Evolutionary conservation across 2,329 filamentous ascomycete species (phyloP).

Genomic region (Diaporthe australafricana): DNA sequence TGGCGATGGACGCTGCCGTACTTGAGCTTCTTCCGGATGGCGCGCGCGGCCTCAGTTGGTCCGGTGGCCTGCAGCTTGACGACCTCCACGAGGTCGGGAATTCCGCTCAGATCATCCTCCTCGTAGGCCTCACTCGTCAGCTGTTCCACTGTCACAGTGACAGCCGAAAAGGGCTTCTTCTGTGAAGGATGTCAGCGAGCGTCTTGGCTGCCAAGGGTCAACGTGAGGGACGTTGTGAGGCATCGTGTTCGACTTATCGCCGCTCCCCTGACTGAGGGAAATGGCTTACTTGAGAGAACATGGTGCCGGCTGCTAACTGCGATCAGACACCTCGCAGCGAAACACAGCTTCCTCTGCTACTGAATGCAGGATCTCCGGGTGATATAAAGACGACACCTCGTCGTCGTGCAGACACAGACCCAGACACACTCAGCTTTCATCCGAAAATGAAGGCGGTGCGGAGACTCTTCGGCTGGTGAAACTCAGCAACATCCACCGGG

Average conservation of each 20-base stretch:
- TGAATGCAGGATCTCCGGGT: not conserved
- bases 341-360: not conserved
- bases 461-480: slow-evolving; percentile 13
- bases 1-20: slow-evolving; percentile 96
- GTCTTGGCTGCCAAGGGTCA: not conserved
- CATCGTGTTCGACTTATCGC: not conserved
- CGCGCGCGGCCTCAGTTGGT: slow-evolving; percentile 88
- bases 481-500: slow-evolving; percentile 19
- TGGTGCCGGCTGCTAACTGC: slow-evolving; percentile 19
- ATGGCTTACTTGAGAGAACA: slow-evolving; percentile 37
- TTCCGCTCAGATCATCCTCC: slow-evolving; percentile 90
- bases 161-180: slow-evolving; percentile 92
- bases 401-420: not conserved
- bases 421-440: not conserved
- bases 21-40: slow-evolving; percentile 97
- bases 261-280: not conserved
- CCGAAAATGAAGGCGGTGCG: not conserved
- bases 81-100: slow-evolving; percentile 94
- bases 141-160: slow-evolving; percentile 92
- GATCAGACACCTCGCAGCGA: not conserved
- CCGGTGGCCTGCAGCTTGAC: slow-evolving; percentile 90
- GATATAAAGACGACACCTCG: not conserved
- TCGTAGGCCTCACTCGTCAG: slow-evolving; percentile 91
- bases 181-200: slow-evolving; percentile 45
- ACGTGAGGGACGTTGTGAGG: not conserved